Conservation (phyloP, 1,284 basidiomycete genomes). For the Leccinum pachyderme region DNA sequence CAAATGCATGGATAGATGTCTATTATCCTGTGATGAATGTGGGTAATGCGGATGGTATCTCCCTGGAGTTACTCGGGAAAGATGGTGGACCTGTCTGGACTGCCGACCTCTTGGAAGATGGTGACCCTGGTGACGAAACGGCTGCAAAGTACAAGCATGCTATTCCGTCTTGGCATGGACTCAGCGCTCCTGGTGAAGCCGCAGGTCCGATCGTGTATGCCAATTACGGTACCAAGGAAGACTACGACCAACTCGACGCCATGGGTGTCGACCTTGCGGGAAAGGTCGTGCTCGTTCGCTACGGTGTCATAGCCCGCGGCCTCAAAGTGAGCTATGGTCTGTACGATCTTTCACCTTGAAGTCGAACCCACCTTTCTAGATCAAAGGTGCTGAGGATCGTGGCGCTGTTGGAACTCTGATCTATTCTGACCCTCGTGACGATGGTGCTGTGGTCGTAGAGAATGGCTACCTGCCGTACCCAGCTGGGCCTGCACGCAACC, state of each 20-base stretch:
- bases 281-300: constrained; percentile 83
- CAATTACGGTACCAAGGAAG: constrained; percentile 77
- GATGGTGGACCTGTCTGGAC: constrained; percentile 62
- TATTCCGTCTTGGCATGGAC: constrained; percentile 69
- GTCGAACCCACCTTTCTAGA: constrained; percentile 38
- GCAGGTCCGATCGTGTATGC: constrained; percentile 77
- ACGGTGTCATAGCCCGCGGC: constrained; percentile 82
- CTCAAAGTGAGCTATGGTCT: constrained; percentile 54
- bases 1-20: constrained; percentile 74
- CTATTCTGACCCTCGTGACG: constrained; percentile 88
- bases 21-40: constrained; percentile 86
- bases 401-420: constrained; percentile 78
- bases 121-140: constrained; percentile 59
- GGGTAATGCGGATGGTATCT: constrained; percentile 53
- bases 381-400: constrained; percentile 80
- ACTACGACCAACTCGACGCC: constrained; percentile 64
- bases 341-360: neutral
- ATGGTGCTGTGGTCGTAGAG: constrained; percentile 76
- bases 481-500: constrained; percentile 84
- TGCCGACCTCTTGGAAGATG: constrained; percentile 70
- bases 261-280: constrained; percentile 73
- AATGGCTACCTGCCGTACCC: constrained; percentile 84
- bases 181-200: constrained; percentile 64
- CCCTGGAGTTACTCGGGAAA: constrained; percentile 57
- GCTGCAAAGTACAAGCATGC: constrained; percentile 58